A percentile compares a stretch with the other conserved stretches of the same genome.
Evolutionary conservation across 805 yeast genomes (phyloP).

Genomic region (Babjeviella inositovora): DNA sequence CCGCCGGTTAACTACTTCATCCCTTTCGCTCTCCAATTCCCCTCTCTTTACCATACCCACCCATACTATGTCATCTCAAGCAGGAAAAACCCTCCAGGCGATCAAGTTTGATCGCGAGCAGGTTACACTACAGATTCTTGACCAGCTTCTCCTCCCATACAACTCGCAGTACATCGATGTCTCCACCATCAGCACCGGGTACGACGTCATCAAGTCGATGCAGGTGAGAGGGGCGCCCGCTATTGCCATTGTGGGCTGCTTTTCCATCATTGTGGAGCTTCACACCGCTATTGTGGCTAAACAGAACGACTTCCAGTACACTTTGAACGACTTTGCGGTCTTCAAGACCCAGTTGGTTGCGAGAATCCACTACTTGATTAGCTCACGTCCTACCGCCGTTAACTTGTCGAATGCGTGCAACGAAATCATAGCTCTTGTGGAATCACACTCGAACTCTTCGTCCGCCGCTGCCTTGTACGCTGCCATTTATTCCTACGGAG

Average conservation of each 20-base stretch:
- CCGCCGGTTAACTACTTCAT: no score
- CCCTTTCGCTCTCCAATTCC: no score
- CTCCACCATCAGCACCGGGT: constrained; percentile 57
- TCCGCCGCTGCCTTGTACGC: constrained; percentile 11
- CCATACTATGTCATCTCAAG: no score
- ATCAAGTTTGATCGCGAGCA: constrained; percentile 40
- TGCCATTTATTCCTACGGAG: constrained; percentile 24
- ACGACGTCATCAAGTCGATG: constrained; percentile 73
- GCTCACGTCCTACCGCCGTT: constrained; percentile 92
- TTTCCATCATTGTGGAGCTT: constrained; percentile 68
- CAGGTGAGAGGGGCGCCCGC: constrained; percentile 98
- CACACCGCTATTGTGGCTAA: constrained; percentile 15
- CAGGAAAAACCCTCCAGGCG: no score
- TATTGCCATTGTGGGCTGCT: constrained; percentile 86
- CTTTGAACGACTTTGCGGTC: constrained; percentile 4
- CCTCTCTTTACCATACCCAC: no score
- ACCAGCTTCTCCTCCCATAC: constrained; percentile 76
- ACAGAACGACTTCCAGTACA: constrained; percentile 9
- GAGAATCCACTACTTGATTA: constrained; percentile 48
- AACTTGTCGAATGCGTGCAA: constrained; percentile 66
- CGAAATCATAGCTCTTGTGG: constrained; percentile 22
- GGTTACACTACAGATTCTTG: constrained; percentile 42
- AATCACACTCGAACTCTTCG: no score
- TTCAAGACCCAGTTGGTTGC: constrained; percentile 19
- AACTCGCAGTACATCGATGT: constrained; percentile 54